A percentile compares a stretch with the other conserved stretches of the same genome.
These are phyloP conservation scores for Penicillium bialowiezense DNA, from an alignment of 495 filamentous ascomycete genomes.

Conservation along the genomic window DNA sequence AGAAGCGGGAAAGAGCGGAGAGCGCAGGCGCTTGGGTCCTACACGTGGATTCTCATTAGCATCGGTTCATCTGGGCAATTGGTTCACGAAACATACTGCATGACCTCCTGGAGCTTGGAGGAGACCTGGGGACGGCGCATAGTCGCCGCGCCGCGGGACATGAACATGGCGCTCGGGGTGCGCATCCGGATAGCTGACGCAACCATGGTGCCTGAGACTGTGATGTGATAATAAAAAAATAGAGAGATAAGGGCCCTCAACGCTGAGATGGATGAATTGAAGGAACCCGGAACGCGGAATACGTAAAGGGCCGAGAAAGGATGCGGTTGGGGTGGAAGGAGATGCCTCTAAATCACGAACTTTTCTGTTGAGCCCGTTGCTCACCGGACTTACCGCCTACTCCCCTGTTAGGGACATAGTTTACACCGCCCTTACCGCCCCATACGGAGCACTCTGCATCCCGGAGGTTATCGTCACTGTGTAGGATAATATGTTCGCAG, in stretches of 20 bases:
- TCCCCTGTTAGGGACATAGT: no score
- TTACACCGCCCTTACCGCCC: no score
- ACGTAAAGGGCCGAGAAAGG: constrained; percentile 29
- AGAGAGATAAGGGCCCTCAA: constrained; percentile 29
- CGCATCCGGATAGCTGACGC: constrained; percentile 48
- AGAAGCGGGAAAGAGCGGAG: constrained; percentile 65
- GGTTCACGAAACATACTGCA: constrained; percentile 32
- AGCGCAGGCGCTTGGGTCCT: constrained; percentile 52
- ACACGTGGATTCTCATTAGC: constrained; percentile 20
- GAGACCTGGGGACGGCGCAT: constrained; percentile 44
- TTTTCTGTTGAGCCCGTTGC: constrained; percentile 43
- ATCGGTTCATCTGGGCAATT: constrained; percentile 5
- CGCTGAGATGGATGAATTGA: constrained; percentile 20
- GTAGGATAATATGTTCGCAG: no score
- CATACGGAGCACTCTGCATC: no score
- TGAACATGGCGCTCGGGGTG: constrained; percentile 45
- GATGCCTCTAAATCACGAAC: constrained; percentile 31
- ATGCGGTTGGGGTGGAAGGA: constrained; percentile 32
- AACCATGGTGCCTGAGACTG: constrained; percentile 38
- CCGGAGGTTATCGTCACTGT: no score
- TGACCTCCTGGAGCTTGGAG: constrained; percentile 43
- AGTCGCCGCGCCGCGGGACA: constrained; percentile 40
- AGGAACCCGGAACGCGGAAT: constrained; percentile 11
- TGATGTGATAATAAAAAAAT: constrained; percentile 22
- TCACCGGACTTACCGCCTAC: no score